Percentiles rank a stretch among this genome's conserved stretches.
phyloP scores from a whole-genome alignment of 1,284 basidiomycete species.

The Apiotrichum porosum region DNA sequence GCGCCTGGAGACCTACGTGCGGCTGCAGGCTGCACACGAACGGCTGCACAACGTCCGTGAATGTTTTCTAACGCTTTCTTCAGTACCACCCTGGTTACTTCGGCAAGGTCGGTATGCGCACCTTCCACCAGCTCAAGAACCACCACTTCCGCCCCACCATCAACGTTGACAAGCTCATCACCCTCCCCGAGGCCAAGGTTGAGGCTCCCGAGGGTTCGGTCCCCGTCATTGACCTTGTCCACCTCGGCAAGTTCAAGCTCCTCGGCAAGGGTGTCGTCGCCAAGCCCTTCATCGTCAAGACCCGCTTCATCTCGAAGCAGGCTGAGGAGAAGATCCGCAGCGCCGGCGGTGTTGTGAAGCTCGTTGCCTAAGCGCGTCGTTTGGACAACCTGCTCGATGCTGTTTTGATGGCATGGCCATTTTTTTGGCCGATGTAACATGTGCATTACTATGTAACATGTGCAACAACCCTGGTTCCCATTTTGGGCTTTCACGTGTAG shows the following conservation, averaged over 20 bases:
- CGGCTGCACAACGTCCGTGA: not conserved
- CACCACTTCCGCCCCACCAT: slow-evolving; percentile 85
- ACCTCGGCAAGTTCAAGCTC: slow-evolving; percentile 85
- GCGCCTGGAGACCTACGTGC: not conserved
- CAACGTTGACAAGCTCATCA: slow-evolving; percentile 81
- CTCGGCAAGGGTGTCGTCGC: slow-evolving; percentile 49
- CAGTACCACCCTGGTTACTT: slow-evolving; percentile 81
- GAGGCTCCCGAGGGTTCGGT: slow-evolving; percentile 56
- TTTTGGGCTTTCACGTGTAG: too few relatives aligned
- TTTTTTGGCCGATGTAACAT: too few relatives aligned
- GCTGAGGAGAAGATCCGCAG: slow-evolving; percentile 79
- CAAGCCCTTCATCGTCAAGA: slow-evolving; percentile 87
- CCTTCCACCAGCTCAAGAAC: slow-evolving; percentile 94
- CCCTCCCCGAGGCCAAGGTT: slow-evolving; percentile 49
- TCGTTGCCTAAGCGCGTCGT: slow-evolving; percentile 62
- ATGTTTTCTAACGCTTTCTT: not conserved
- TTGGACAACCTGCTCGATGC: too few relatives aligned
- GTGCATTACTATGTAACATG: too few relatives aligned
- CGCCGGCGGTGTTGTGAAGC: slow-evolving; percentile 86
- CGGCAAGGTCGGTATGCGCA: slow-evolving; percentile 87
- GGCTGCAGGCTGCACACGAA: too few relatives aligned
- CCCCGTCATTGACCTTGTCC: slow-evolving; percentile 83
- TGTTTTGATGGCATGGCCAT: too few relatives aligned
- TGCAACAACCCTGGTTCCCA: too few relatives aligned
- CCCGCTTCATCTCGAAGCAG: slow-evolving; percentile 80